Base-by-base conservation (phyloP, 1,284 basidiomycete genomes). In the Schizophyllum amplum region DNA sequence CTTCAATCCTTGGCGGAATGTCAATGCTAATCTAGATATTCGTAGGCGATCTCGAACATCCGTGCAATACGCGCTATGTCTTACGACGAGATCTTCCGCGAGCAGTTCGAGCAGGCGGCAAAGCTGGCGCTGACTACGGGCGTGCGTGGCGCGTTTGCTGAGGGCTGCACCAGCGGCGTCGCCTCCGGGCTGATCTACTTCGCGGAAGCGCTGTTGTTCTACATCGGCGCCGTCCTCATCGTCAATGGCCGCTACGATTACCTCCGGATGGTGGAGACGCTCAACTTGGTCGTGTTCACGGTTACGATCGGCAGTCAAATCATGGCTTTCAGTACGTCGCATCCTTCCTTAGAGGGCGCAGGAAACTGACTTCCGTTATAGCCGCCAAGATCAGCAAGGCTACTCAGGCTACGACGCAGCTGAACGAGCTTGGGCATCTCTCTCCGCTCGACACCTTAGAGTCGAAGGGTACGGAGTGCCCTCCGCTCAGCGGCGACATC, bases 281-380 rank as follows among this genome's bases (percentile, higher is more conserved):
- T 97, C 68, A 90, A 95, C 60, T 79, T 98, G 58, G 88, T 98
- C 57, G 85, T 98, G 46, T 98, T 98, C 74, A 87, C 90, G 5
- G 86, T 98, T 59, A 92, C 92, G 2, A 96, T 97, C 62, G 92
- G 92, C 1, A 85, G 87, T 23, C 91, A 94, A 68, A 80, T 94
- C 62, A 86, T 98, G 81, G 80, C 84, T 24, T 95, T 94, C 73
- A 87, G 91, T 93, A 67, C 68, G 90, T 83, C 15, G n/a, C n/a
- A 47, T 51, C 58, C 27, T 58, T 47, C 53, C 46, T 23, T 22
- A 26, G 46, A 48, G 26, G 33, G 21, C 56, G 25, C 53, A 47
- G 58, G 15, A 52, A 49, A 47, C 55, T 63, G 24, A 60, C 52
- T 60, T 66, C 23, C 61, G 57, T 57, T 51, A 59, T 55, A 92